These are phyloP conservation scores for Ammopiptanthus mongolicus DNA, from an alignment of 306 rosid genomes.

Conservation along the genomic window DNA sequence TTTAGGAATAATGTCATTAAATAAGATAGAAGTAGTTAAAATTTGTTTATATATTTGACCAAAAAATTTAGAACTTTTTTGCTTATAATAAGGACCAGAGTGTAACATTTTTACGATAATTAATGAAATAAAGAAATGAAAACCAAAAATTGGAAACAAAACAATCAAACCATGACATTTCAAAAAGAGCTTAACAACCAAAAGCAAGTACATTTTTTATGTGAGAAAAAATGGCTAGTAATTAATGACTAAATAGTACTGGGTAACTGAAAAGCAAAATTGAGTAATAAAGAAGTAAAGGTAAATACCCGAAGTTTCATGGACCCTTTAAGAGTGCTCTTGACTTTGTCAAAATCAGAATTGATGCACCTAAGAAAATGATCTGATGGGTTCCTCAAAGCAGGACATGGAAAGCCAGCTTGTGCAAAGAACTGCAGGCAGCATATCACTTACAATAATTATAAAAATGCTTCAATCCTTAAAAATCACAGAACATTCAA, in stretches of 20 bases:
- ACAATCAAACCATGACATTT: no score
- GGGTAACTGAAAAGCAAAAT: neutral
- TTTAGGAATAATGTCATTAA: no score
- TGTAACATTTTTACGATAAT: no score
- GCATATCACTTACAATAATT: neutral
- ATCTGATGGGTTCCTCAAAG: slow-evolving; percentile 96
- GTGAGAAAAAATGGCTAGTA: neutral
- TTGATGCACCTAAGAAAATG: slow-evolving; percentile 92
- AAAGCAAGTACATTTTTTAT: neutral
- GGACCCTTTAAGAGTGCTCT: slow-evolving; percentile 82
- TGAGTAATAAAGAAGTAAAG: neutral
- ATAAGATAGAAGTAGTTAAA: no score
- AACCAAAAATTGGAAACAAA: no score
- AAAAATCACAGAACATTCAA: neutral
- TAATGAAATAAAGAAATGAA: no score
- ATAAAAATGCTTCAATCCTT: neutral
- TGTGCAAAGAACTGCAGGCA: slow-evolving; percentile 83
- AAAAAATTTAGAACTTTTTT: no score
- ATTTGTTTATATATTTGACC: no score
- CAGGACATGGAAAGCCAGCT: slow-evolving; percentile 98
- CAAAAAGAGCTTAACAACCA: neutral
- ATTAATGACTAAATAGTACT: neutral
- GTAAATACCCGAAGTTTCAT: slow-evolving; percentile 73
- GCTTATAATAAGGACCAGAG: no score
- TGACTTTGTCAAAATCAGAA: slow-evolving; percentile 94